Base-by-base conservation (phyloP, 208 protist species). In the Acanthamoeba rhysodes region DNA sequence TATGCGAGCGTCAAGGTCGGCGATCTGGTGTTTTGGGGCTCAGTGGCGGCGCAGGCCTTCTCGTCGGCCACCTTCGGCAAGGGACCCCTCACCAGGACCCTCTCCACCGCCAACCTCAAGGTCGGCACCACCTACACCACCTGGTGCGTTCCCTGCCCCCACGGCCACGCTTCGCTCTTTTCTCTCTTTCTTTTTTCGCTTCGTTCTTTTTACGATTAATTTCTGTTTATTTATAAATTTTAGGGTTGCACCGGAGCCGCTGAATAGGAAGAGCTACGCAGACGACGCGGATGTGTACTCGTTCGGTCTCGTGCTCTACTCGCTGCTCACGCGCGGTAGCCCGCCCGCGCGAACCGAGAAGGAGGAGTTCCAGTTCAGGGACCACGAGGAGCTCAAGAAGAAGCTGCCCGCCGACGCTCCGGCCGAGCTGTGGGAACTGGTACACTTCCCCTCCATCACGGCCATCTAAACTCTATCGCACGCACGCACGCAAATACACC, bases 81-180 rank as follows among this genome's bases (percentile, higher is more conserved):
- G 22, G 64, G 64, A 70, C 64, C 37, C 37, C 37, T 70, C 64
- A 34, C 64, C 22, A 18, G 64, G 64, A 70, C 27, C 9, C 64
- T 70, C 64, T 70, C 64, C n/a, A 70, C 64, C 0, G 64, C 64
- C n/a, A 24, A 70, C 64, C 64, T 70, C 64, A 70, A 70, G 64
- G 64, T 70, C 64, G 64, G 64, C 64, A 70, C 64, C 64, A 70
- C 20, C 22, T 70, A 70, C n/a, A 70, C 64, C 64, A 70, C 64
- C 22, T 70, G 64, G 64, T 70, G n/a, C n/a, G 64, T 20, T 18
- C 20, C 64, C 8, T 34, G 8, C n/a, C n/a, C 64, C 9, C 0
- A 20, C n/a, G 22, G 3, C 64, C 18, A 7, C 22, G 8, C 16
- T 57, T 57, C 50, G 50, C 50, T 57, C 50, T 57, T 57, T 4